Conservation (phyloP, 371 early-diverging fungal species). For the Mucor racemosus region DNA sequence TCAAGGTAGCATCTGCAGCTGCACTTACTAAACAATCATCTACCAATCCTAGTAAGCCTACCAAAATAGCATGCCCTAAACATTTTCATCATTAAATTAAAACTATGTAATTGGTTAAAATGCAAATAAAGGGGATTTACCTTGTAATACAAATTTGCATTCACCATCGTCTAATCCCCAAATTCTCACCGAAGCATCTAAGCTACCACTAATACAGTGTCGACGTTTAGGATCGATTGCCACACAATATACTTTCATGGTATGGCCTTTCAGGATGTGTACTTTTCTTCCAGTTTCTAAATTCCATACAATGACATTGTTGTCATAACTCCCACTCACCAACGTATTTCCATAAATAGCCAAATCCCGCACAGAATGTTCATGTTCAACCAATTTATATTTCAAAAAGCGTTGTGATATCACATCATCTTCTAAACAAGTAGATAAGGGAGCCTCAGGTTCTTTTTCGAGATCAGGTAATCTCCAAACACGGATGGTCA, state of each 20-base stretch:
- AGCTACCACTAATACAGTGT: constrained; percentile 92
- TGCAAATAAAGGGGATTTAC: constrained; percentile 11
- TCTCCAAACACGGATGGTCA: constrained; percentile 94
- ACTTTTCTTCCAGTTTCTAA: constrained; percentile 65
- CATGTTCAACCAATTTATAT: constrained; percentile 86
- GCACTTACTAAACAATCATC: constrained; percentile 89
- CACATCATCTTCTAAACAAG: constrained; percentile 23
- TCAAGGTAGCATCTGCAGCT: constrained; percentile 92
- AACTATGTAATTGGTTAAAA: background rate
- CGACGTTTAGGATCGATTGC: constrained; percentile 84
- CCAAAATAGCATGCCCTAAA: constrained; percentile 89
- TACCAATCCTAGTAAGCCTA: constrained; percentile 89
- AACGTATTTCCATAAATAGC: constrained; percentile 88
- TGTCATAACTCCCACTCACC: constrained; percentile 97
- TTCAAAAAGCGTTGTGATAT: constrained; percentile 19
- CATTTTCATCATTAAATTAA: background rate
- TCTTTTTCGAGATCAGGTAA: constrained; percentile 77
- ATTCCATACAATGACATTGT: constrained; percentile 94
- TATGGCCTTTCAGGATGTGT: constrained; percentile 78
- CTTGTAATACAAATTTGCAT: constrained; percentile 63
- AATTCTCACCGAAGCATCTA: constrained; percentile 95
- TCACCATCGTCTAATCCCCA: constrained; percentile 94
- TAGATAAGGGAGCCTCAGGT: constrained; percentile 36
- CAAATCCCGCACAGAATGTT: constrained; percentile 92
- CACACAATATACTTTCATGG: constrained; percentile 92